phyloP scores from a whole-genome alignment of 345 rosid genomes.

The Camelina hispida region DNA sequence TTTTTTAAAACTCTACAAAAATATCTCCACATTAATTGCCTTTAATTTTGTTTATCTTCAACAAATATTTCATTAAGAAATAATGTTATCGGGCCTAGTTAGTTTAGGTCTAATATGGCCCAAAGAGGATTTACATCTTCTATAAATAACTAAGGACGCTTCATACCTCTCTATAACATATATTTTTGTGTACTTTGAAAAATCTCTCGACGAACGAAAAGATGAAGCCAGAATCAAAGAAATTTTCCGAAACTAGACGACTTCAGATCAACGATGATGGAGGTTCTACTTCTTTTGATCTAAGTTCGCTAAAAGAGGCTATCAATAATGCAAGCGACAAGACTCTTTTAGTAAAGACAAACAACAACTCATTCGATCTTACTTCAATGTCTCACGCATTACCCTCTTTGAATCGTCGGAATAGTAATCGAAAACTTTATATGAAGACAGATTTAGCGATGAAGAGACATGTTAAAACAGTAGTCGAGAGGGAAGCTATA shows the following conservation, averaged over 20 bases:
- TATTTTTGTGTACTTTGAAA: background rate
- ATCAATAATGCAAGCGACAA: background rate
- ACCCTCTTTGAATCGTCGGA: background rate
- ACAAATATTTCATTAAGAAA: background rate
- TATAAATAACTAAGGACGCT: no score
- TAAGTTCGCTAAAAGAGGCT: slow-evolving; percentile 27
- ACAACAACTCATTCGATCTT: background rate
- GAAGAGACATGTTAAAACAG: background rate
- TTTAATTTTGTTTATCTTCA: background rate
- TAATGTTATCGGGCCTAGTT: no score
- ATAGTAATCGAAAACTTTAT: background rate
- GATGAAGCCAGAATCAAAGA: slow-evolving; percentile 31
- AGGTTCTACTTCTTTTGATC: slow-evolving; percentile 24
- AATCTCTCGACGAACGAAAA: background rate
- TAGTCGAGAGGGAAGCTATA: background rate
- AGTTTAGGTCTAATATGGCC: no score
- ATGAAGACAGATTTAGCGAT: background rate
- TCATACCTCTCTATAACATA: background rate
- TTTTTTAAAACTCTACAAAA: no score
- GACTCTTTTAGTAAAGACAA: background rate
- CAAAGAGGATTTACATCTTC: no score
- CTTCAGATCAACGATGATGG: background rate
- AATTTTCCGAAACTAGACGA: background rate
- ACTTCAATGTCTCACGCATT: slow-evolving; percentile 1
- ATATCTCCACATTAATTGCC: no score